Evolutionary conservation across 331 rosid genomes (phyloP).

Genomic region (Telfairia occidentalis): DNA sequence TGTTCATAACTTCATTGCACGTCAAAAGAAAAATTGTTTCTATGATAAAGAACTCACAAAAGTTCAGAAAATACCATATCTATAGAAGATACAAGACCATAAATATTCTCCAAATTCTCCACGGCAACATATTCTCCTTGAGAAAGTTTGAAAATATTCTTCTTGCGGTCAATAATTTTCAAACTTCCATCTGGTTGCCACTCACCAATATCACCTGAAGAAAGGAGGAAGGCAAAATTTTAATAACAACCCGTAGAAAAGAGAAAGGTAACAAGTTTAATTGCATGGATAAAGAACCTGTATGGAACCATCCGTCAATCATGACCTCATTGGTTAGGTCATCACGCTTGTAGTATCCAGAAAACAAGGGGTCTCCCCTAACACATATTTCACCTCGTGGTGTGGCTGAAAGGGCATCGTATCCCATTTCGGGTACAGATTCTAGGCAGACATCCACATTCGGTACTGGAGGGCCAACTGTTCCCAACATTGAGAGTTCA

Average conservation of each 20-base stretch:
- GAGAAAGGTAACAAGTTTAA: constrained; percentile 3
- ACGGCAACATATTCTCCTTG: constrained; percentile 99
- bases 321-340: constrained; percentile 87
- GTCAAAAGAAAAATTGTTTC: not conserved
- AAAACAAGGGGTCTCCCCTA: constrained; percentile 64
- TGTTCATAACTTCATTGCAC: not conserved
- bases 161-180: constrained; percentile 91
- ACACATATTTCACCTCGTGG: constrained; percentile 91
- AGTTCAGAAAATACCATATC: constrained; percentile 40
- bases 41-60: not conserved
- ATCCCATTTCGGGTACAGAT: constrained; percentile 98
- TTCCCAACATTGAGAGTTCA: constrained; percentile 75
- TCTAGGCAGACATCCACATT: constrained; percentile 86
- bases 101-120: constrained; percentile 90
- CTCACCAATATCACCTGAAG: constrained; percentile 88
- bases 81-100: constrained; percentile 48
- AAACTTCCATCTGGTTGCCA: constrained; percentile 95
- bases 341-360: constrained; percentile 83
- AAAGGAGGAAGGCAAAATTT: constrained; percentile 17
- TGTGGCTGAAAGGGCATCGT: constrained; percentile 61
- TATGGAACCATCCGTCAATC: constrained; percentile 90
- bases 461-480: constrained; percentile 98
- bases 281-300: constrained; percentile 40
- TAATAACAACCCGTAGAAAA: constrained; percentile 7
- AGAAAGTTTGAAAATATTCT: constrained; percentile 96